Percentiles rank a stretch among this genome's conserved stretches.
phyloP scores from a whole-genome alignment of 2,329 filamentous ascomycete genomes.

The Penicillium sp. region DNA sequence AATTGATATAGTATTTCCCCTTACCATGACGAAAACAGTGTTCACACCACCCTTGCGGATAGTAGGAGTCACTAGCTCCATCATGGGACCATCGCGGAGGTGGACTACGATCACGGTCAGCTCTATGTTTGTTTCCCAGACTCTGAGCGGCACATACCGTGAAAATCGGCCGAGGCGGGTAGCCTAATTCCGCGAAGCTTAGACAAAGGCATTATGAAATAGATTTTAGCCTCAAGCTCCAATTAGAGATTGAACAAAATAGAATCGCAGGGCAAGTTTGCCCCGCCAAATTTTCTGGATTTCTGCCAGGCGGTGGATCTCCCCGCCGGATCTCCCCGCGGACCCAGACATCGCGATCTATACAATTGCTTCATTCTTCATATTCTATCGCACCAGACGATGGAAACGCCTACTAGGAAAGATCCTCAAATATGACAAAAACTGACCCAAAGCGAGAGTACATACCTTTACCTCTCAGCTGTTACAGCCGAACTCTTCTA shows the following conservation, averaged over 20 bases:
- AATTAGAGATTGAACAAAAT: constrained; percentile 4
- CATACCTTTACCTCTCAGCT: not conserved
- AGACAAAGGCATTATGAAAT: constrained; percentile 32
- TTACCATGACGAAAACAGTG: constrained; percentile 57
- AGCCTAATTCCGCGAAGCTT: constrained; percentile 48
- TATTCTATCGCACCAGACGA: not conserved
- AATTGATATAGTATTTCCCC: constrained; percentile 29
- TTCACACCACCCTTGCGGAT: constrained; percentile 65
- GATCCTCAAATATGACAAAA: not conserved
- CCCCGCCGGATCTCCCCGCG: constrained; percentile 14
- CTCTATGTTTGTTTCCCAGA: not conserved
- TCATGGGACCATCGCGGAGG: constrained; percentile 65
- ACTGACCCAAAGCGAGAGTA: not conserved
- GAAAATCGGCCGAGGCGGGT: constrained; percentile 66
- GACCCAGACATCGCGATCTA: not conserved
- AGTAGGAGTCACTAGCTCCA: constrained; percentile 57
- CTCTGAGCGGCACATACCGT: constrained; percentile 39
- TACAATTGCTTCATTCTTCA: not conserved
- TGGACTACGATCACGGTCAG: constrained; percentile 51
- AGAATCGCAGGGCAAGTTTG: constrained; percentile 4
- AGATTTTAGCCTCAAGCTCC: not conserved
- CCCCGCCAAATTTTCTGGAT: constrained; percentile 29
- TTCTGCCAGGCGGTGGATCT: constrained; percentile 27
- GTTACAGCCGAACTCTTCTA: not conserved
- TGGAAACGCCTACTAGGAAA: not conserved